Conservation (phyloP, 768 basidiomycete genomes). For the Hypholoma sublateritium region DNA sequence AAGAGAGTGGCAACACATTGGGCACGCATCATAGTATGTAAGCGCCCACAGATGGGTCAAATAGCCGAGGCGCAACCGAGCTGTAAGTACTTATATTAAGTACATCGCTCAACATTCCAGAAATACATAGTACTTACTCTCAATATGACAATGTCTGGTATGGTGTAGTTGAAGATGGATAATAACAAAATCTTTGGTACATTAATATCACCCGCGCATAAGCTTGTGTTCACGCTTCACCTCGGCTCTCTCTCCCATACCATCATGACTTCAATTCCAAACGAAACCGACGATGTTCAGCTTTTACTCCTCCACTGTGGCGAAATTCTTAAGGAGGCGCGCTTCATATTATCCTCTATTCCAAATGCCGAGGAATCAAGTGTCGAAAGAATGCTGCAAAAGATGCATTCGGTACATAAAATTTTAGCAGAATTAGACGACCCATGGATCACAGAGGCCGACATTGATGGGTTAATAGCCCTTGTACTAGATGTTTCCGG, state of each 20-base stretch:
- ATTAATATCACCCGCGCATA: too few species aligned
- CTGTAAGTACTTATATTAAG: too few species aligned
- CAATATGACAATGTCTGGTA: too few species aligned
- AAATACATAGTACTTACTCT: too few species aligned
- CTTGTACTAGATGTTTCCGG: background rate
- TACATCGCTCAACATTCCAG: too few species aligned
- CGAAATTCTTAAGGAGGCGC: constrained; percentile 3
- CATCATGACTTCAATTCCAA: background rate
- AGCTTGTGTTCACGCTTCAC: too few species aligned
- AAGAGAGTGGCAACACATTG: too few species aligned
- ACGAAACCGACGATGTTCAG: constrained; percentile 1
- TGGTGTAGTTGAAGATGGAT: too few species aligned
- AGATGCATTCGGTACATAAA: constrained; percentile 5
- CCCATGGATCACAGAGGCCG: background rate
- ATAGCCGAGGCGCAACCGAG: too few species aligned
- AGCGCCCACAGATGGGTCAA: too few species aligned
- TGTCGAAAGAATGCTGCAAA: constrained; percentile 5
- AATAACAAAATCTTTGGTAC: too few species aligned
- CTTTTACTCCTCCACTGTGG: constrained; percentile 9
- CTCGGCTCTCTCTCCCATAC: background rate
- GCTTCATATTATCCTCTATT: constrained; percentile 8
- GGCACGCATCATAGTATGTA: too few species aligned
- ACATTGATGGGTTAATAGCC: background rate
- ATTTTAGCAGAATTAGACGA: constrained; percentile 6
- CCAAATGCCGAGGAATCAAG: constrained; percentile 8